Evolutionary conservation across 805 yeast species (phyloP).

Genomic region (Brettanomyces sp.): DNA sequence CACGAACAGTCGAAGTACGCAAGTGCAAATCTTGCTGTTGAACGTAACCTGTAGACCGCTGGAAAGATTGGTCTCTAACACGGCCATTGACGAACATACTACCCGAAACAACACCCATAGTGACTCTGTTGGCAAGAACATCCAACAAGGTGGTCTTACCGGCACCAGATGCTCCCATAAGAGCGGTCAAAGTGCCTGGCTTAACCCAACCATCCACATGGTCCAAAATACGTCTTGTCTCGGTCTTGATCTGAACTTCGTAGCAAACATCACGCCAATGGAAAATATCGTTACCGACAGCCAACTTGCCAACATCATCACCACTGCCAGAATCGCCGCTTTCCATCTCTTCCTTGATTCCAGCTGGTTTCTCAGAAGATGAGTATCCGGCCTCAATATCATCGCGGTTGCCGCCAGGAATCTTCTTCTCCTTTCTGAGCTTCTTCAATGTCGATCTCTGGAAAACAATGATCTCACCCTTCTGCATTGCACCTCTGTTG

Average conservation of each 20-base stretch:
- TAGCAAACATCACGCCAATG: constrained; percentile 74
- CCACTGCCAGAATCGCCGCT: constrained; percentile 8
- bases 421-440: constrained; percentile 31
- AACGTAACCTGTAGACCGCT: constrained; percentile 48
- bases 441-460: constrained; percentile 39
- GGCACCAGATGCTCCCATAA: constrained; percentile 60
- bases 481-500: constrained; percentile 54
- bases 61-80: constrained; percentile 38
- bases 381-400: constrained; percentile 21
- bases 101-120: constrained; percentile 50
- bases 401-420: constrained; percentile 12
- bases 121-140: constrained; percentile 42
- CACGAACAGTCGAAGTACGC: constrained; percentile 42
- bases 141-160: constrained; percentile 52
- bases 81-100: constrained; percentile 49
- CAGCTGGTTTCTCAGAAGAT: constrained; percentile 18
- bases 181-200: constrained; percentile 74
- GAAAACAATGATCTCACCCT: constrained; percentile 64
- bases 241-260: constrained; percentile 54
- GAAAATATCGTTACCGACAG: constrained; percentile 42
- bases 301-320: constrained; percentile 21
- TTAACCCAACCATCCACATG: constrained; percentile 77
- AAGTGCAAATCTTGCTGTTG: constrained; percentile 53
- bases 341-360: constrained; percentile 11
- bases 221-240: constrained; percentile 49